Base-by-base conservation (phyloP, 192 early-diverging fungal species). In the Gorgonomyces haynaldii region DNA sequence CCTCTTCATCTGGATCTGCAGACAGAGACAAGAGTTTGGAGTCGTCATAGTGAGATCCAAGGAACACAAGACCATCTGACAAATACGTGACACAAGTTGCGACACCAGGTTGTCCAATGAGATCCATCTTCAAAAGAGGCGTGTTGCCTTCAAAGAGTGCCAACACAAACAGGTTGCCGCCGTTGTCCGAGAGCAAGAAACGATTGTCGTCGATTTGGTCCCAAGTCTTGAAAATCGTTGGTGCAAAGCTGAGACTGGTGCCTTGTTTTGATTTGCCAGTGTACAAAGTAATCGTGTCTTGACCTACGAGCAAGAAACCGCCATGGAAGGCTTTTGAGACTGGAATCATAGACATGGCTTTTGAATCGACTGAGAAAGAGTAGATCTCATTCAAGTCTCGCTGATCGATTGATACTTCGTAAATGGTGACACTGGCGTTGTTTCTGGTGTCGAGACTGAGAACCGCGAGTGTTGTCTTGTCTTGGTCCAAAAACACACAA, bases 31-130 rank as follows among this genome's bases (percentile, higher is more conserved):
- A 60, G 3, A 96, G 61, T 42, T 82, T 66, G 12, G 91, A 91
- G 57, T 96, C 90, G 7, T 83, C 88, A 36, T 69, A 78, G 49
- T 84, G 73, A 3, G 89, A 92, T 2, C 95, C 92, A 45, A 96
- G 52, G 57, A 75, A 98, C 4, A 84, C 65, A 46, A 69, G 70
- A 22, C 80, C 81, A 15, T 72, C 62, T 32, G 66, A 73, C 15
- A 96, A 56, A 37, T 84, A 83, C 8, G 78, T 58, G 22, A 98
- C 59, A 1, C 72, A 64, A 1, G 81, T 57, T 1, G 70, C 37
- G 25, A 47, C 34, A 10, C 65, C 62, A 6, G 57, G 56, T 66
- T 76, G n/a, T 19, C 26, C 9, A 31, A 31, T 24, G 20, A 17
- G 25, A 21, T 40, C 10, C 0, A 19, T 24, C 23, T 31, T 34